A percentile compares a stretch with the other conserved stretches of the same genome.
phyloP scores from a whole-genome alignment of 202 grass and related monocot genomes.

The Saccharum hybrid region DNA sequence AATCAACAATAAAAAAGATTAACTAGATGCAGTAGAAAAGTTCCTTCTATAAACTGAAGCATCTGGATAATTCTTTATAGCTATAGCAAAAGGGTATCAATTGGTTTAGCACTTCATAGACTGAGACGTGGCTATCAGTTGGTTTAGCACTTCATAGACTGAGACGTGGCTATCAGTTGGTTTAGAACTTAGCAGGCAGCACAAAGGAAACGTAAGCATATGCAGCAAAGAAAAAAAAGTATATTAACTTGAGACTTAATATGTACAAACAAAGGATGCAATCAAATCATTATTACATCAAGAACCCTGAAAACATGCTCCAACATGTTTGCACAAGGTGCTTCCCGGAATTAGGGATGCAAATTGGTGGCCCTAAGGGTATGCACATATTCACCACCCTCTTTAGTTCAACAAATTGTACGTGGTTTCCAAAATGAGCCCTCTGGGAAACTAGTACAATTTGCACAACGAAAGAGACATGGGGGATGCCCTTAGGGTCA shows the following conservation, averaged over 20 bases:
- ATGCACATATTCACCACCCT: neutral
- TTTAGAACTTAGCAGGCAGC: neutral
- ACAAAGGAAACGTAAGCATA: slow-evolving; percentile 14
- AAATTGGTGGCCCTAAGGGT: neutral
- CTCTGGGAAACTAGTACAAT: neutral
- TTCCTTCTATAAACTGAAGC: slow-evolving; percentile 3
- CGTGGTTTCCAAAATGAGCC: neutral
- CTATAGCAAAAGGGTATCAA: neutral
- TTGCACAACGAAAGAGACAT: neutral
- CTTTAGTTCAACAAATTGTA: neutral
- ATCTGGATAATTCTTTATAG: neutral
- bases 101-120: slow-evolving; percentile 4
- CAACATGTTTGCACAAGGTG: slow-evolving; percentile 3
- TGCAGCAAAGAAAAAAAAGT: slow-evolving; percentile 16
- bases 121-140: neutral
- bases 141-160: slow-evolving; percentile 1
- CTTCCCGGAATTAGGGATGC: neutral
- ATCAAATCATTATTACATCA: slow-evolving; percentile 11
- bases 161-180: slow-evolving; percentile 2
- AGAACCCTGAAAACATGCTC: neutral
- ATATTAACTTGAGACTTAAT: neutral
- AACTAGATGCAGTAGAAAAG: neutral
- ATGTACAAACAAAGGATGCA: slow-evolving; percentile 13
- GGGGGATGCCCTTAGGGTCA: neutral
- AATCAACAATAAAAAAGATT: neutral